Conservation (phyloP, 257 asterid species). For the Capsicum rhomboideum region DNA sequence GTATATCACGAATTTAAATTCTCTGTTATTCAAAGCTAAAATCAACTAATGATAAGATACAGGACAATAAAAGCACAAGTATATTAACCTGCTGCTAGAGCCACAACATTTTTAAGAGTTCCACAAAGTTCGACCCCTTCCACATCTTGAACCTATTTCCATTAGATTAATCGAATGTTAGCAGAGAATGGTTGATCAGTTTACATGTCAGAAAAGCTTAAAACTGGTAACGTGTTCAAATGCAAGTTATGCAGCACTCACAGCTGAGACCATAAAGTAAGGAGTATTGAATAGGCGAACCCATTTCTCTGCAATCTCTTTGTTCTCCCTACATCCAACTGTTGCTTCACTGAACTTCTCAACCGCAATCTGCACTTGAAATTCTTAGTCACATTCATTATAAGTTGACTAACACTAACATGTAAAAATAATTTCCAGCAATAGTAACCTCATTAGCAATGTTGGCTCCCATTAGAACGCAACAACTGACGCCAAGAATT, state of each 20-base stretch:
- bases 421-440: not conserved
- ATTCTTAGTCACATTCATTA: not conserved
- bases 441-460: slow-evolving; percentile 74
- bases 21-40: not conserved
- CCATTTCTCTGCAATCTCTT: slow-evolving; percentile 77
- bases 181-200: not conserved
- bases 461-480: slow-evolving; percentile 92
- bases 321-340: slow-evolving; percentile 59
- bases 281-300: slow-evolving; percentile 69
- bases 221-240: not conserved
- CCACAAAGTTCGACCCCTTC: slow-evolving; percentile 97
- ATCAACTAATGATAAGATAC: not conserved
- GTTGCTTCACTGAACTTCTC: slow-evolving; percentile 95
- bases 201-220: not conserved
- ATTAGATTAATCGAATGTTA: not conserved
- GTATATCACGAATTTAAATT: slow-evolving; percentile 1
- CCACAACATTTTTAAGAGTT: slow-evolving; percentile 78
- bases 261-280: slow-evolving; percentile 67
- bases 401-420: not conserved
- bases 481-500: slow-evolving; percentile 57
- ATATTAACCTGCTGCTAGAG: slow-evolving; percentile 71
- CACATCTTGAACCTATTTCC: slow-evolving; percentile 74
- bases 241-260: slow-evolving; percentile 30
- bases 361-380: slow-evolving; percentile 55
- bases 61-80: not conserved